These are phyloP conservation scores for Pyrenula aspistea DNA, from an alignment of 495 filamentous ascomycete genomes.

Conservation along the genomic window DNA sequence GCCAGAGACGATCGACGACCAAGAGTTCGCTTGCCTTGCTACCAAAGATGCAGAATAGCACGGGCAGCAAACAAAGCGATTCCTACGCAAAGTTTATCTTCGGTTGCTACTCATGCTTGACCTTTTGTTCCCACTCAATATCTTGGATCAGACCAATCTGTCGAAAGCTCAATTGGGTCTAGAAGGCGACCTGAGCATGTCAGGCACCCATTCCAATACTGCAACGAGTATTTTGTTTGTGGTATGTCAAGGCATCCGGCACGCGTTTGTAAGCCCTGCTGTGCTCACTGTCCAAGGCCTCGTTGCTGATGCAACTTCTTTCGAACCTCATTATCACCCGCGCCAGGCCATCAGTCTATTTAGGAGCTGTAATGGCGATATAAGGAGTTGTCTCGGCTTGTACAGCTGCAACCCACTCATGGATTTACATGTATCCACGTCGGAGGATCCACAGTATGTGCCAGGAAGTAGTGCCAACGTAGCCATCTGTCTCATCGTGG, in stretches of 20 bases:
- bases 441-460: constrained; percentile 29
- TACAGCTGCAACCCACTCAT: constrained; percentile 39
- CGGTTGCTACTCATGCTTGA: neutral
- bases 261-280: neutral
- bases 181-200: constrained; percentile 27
- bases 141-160: constrained; percentile 33
- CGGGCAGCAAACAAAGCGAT: neutral
- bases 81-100: neutral
- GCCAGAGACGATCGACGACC: neutral
- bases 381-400: constrained; percentile 41
- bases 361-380: constrained; percentile 35
- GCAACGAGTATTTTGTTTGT: constrained; percentile 40
- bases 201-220: constrained; percentile 29
- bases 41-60: neutral
- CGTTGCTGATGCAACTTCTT: constrained; percentile 43
- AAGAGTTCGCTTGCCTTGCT: neutral
- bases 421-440: constrained; percentile 59
- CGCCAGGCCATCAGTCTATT: constrained; percentile 33
- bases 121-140: neutral
- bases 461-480: constrained; percentile 21
- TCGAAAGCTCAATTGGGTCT: constrained; percentile 42
- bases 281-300: constrained; percentile 12
- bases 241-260: neutral
- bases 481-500: constrained; percentile 17
- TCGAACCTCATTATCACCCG: constrained; percentile 49